phyloP scores from a whole-genome alignment of 75 land plant species.

The Selaginella moellendorffii region DNA sequence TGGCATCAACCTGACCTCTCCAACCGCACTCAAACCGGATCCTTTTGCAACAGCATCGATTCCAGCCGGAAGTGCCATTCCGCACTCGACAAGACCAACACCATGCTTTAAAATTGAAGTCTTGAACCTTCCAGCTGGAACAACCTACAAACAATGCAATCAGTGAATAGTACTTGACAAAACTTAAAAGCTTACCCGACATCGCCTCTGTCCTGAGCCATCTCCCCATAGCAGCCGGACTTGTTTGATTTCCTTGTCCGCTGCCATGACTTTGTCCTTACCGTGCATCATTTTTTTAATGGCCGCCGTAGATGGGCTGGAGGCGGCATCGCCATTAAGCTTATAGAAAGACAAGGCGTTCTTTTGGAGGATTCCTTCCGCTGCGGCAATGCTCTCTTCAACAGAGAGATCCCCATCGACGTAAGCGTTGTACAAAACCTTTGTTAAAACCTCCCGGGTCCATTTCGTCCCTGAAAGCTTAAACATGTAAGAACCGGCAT shows the following conservation, averaged over 20 bases:
- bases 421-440: slow-evolving; percentile 62
- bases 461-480: slow-evolving; percentile 54
- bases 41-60: slow-evolving; percentile 56
- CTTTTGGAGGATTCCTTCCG: slow-evolving; percentile 41
- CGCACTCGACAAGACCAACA: slow-evolving; percentile 51
- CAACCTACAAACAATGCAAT: slow-evolving; percentile 29
- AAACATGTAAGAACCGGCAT: slow-evolving; percentile 3
- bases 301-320: not conserved
- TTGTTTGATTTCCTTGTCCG: slow-evolving; percentile 15
- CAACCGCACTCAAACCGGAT: slow-evolving; percentile 47
- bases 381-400: slow-evolving; percentile 59
- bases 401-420: slow-evolving; percentile 72
- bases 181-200: slow-evolving; percentile 45
- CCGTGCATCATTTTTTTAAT: not conserved
- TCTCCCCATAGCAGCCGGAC: slow-evolving; percentile 83
- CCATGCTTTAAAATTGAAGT: slow-evolving; percentile 46
- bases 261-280: not conserved
- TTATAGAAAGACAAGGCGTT: slow-evolving; percentile 67
- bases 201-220: slow-evolving; percentile 76
- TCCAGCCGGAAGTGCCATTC: slow-evolving; percentile 64
- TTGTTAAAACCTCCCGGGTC: slow-evolving; percentile 51
- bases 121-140: slow-evolving; percentile 51
- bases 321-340: slow-evolving; percentile 3
- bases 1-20: slow-evolving; percentile 79
- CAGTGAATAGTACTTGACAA: not conserved